Percentiles rank a stretch among this genome's conserved stretches.
phyloP scores from a whole-genome alignment of 2,329 filamentous ascomycete species.

The Rhynchosporium graminicola region DNA sequence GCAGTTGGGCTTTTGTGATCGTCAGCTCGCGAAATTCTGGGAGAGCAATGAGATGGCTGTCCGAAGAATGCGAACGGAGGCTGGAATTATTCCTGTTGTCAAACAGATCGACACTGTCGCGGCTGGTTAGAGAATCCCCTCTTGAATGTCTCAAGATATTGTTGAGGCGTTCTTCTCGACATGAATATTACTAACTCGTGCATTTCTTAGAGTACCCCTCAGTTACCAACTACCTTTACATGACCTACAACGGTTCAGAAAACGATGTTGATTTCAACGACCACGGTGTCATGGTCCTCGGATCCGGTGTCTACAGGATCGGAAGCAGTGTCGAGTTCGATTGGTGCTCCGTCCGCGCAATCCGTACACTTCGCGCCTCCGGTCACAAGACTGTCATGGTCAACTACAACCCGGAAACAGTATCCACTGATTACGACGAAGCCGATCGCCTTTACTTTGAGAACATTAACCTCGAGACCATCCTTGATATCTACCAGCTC shows the following conservation, averaged over 20 bases:
- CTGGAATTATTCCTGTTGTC: slow-evolving; percentile 82
- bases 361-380: slow-evolving; percentile 81
- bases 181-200: too few relatives aligned
- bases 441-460: slow-evolving; percentile 95
- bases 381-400: slow-evolving; percentile 96
- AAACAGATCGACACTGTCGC: slow-evolving; percentile 99
- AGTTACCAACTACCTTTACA: slow-evolving; percentile 51
- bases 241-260: slow-evolving; percentile 91
- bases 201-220: slow-evolving; percentile 71
- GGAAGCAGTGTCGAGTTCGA: slow-evolving; percentile 76
- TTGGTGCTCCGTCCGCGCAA: slow-evolving; percentile 95
- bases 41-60: slow-evolving; percentile 92
- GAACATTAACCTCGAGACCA: slow-evolving; percentile 86
- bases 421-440: slow-evolving; percentile 90
- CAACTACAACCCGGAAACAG: slow-evolving; percentile 89
- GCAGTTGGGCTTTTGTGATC: slow-evolving; percentile 90
- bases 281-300: slow-evolving; percentile 88
- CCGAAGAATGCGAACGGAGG: slow-evolving; percentile 79
- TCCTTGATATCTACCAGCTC: slow-evolving; percentile 90
- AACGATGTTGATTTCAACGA: slow-evolving; percentile 85
- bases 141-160: too few relatives aligned
- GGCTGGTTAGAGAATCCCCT: slow-evolving; percentile 46
- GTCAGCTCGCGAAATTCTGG: slow-evolving; percentile 92
- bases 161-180: too few relatives aligned
- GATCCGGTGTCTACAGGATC: slow-evolving; percentile 67